These are phyloP conservation scores for Diaporthe sp. DNA, from an alignment of 2,329 filamentous ascomycete species.

Conservation along the genomic window DNA sequence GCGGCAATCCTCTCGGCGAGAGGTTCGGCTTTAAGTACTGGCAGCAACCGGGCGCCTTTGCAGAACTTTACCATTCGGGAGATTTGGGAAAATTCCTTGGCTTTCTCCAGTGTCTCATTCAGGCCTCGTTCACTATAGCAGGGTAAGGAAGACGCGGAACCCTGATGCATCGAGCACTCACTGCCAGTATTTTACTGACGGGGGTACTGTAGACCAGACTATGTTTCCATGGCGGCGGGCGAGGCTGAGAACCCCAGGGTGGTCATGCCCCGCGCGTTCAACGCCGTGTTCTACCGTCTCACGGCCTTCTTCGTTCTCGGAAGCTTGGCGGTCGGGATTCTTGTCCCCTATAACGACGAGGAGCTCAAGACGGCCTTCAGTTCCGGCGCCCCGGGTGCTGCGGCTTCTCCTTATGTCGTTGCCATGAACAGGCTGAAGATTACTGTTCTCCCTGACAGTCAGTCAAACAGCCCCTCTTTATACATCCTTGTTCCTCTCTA, in stretches of 20 bases:
- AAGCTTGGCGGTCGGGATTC: conserved; percentile 71
- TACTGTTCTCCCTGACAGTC: conserved; percentile 64
- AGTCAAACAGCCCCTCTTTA: neutral
- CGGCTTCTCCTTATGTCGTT: conserved; percentile 65
- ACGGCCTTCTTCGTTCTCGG: conserved; percentile 80
- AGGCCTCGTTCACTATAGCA: conserved; percentile 77
- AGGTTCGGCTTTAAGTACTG: conserved; percentile 80
- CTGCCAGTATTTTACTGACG: neutral
- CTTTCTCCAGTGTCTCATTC: conserved; percentile 81
- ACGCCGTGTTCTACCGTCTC: conserved; percentile 80
- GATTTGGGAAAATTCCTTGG: conserved; percentile 80
- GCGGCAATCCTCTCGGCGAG: conserved; percentile 81
- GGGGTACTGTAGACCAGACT: conserved; percentile 65
- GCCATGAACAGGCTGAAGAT: conserved; percentile 57
- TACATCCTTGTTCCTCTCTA: neutral
- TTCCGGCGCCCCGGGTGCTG: conserved; percentile 61
- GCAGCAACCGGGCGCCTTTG: conserved; percentile 78
- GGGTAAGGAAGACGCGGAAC: conserved; percentile 47
- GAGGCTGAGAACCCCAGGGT: conserved; percentile 76
- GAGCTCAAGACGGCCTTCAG: conserved; percentile 67
- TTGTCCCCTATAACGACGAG: conserved; percentile 71
- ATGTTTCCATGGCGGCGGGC: conserved; percentile 68
- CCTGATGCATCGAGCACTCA: too few species aligned
- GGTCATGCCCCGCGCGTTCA: conserved; percentile 78
- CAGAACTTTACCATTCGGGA: conserved; percentile 74